phyloP scores from a whole-genome alignment of 768 basidiomycete species.

The Mycena vitilis region DNA sequence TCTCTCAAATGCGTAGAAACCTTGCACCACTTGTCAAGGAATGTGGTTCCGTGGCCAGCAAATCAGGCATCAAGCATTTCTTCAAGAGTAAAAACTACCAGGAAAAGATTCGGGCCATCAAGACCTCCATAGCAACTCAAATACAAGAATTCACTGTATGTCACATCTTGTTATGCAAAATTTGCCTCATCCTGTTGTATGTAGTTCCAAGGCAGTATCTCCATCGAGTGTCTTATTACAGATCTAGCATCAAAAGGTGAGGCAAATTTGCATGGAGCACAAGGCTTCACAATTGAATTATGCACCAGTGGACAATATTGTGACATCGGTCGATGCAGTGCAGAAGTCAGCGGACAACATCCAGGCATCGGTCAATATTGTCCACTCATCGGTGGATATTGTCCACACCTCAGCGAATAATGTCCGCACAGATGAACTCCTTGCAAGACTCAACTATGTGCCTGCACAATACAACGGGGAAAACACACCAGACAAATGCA shows the following conservation, averaged over 20 bases:
- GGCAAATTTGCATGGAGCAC: background rate
- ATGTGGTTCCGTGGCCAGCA: background rate
- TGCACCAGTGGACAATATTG: background rate
- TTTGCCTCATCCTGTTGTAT: background rate
- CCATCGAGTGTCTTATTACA: background rate
- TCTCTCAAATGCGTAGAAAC: conserved; percentile 1
- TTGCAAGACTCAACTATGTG: background rate
- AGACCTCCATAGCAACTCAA: conserved; percentile 11
- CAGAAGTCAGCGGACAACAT: background rate
- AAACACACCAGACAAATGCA: conserved; percentile 1
- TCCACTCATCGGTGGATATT: background rate
- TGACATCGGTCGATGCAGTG: background rate
- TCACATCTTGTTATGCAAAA: background rate
- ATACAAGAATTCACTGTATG: conserved; percentile 10
- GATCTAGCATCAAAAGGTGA: conserved; percentile 6
- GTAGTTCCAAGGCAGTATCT: background rate
- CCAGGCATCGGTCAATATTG: background rate
- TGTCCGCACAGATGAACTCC: background rate
- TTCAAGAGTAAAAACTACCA: conserved; percentile 14
- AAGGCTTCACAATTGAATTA: background rate
- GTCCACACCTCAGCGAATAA: background rate
- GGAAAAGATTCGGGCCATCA: conserved; percentile 16
- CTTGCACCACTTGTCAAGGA: background rate
- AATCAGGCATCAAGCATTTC: conserved; percentile 6
- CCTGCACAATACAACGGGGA: background rate